Conservation (phyloP, 305 asterid genomes). For the Nicotiana rustica region DNA sequence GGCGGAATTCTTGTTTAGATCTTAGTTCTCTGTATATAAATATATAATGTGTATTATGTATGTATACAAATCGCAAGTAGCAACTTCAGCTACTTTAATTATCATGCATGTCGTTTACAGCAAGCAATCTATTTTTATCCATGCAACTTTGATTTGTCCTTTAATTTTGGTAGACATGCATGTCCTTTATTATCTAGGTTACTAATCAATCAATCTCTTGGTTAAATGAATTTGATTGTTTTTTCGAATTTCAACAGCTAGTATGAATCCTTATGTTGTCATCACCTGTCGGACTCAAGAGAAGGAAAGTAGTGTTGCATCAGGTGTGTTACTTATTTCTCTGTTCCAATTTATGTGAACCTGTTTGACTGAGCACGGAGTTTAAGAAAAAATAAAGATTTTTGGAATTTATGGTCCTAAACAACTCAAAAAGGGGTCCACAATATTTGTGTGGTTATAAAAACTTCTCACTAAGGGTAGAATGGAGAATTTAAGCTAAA, state of each 20-base stretch:
- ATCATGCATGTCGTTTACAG: not conserved
- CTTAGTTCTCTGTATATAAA: not conserved
- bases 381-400: too few species aligned
- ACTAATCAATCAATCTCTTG: not conserved
- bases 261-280: conserved; percentile 67
- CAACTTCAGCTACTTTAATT: not conserved
- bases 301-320: conserved; percentile 70
- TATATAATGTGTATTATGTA: not conserved
- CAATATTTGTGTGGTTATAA: too few species aligned
- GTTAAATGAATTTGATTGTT: conserved; percentile 29
- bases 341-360: too few species aligned
- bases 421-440: too few species aligned
- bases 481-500: too few species aligned
- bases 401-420: too few species aligned
- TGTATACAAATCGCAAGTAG: not conserved
- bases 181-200: not conserved
- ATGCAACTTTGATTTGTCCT: not conserved
- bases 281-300: conserved; percentile 71
- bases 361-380: too few species aligned
- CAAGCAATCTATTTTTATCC: not conserved
- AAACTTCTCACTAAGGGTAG: too few species aligned
- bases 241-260: conserved; percentile 51
- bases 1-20: not conserved
- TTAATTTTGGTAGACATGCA: not conserved
- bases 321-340: conserved; percentile 50